A percentile compares a stretch with the other conserved stretches of the same genome.
Conservation (phyloP, 805 yeast genomes). For the Cyberlindnera galapagoensis region DNA sequence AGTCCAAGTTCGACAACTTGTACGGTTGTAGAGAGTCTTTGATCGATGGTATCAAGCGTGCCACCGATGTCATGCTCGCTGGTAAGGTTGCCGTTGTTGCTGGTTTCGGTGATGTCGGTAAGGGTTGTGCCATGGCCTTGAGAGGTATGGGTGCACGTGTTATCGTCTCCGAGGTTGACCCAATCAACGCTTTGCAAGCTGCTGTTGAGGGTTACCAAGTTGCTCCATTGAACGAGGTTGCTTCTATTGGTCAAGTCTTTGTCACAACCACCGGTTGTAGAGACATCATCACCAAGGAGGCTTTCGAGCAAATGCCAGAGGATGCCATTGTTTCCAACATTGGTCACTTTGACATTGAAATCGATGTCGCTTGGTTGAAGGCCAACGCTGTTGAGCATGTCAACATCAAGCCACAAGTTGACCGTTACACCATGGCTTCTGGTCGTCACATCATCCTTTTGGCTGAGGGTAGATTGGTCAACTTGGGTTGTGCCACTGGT, state of each 20-base stretch:
- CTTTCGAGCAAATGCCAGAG: slow-evolving; percentile 92
- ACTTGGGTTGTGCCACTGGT: slow-evolving; percentile 99
- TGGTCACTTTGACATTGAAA: slow-evolving; percentile 99
- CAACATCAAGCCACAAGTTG: slow-evolving; percentile 99
- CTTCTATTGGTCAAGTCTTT: slow-evolving; percentile 88
- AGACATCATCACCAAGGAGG: slow-evolving; percentile 88
- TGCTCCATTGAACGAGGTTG: slow-evolving; percentile 90
- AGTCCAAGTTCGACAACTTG: slow-evolving; percentile 98
- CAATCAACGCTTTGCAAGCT: slow-evolving; percentile 98
- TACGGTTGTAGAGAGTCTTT: slow-evolving; percentile 99
- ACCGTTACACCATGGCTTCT: slow-evolving; percentile 82
- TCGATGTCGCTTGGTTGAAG: slow-evolving; percentile 98
- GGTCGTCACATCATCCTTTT: slow-evolving; percentile 94
- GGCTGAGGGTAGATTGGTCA: slow-evolving; percentile 99
- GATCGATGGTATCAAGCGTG: slow-evolving; percentile 98
- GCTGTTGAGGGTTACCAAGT: slow-evolving; percentile 99
- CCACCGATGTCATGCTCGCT: slow-evolving; percentile 99
- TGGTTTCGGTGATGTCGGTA: slow-evolving; percentile 99
- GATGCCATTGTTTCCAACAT: slow-evolving; percentile 99
- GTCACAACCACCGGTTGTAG: slow-evolving; percentile 99
- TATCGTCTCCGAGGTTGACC: slow-evolving; percentile 94
- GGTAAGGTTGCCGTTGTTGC: slow-evolving; percentile 99
- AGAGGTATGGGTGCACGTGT: slow-evolving; percentile 99
- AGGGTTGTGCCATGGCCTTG: slow-evolving; percentile 99
- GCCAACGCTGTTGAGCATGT: slow-evolving; percentile 87